Base-by-base conservation (phyloP, 768 basidiomycete genomes). In the Lanmaoa pseudosensibilis region DNA sequence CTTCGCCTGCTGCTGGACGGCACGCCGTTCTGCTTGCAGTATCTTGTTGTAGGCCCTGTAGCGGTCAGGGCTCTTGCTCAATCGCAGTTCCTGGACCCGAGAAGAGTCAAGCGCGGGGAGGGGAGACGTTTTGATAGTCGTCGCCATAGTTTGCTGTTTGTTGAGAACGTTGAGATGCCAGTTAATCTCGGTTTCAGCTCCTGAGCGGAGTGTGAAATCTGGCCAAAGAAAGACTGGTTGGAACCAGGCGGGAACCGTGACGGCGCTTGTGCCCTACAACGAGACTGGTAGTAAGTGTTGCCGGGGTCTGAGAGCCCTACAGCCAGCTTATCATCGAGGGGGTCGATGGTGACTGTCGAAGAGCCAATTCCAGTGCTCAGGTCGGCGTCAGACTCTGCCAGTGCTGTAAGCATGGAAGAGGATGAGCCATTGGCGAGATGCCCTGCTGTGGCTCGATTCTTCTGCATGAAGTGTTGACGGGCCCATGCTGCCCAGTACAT, bases 281-380 rank as follows among this genome's bases (percentile, higher is more conserved):
- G n/a, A n/a, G n/a, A n/a, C n/a, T n/a, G n/a, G n/a, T n/a, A n/a
- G n/a, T n/a, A n/a, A 0, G 77, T 71, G 18, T 78, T 67, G 11
- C 69, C 61, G 0, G 80, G 74, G 56, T 81, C 77, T 0, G 83
- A 81, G 0, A 88, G 74, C 0, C 86, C 86, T 5, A 87, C 77
- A 3, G 71, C 75, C 9, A 56, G 43, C 1, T 60, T 57, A 6
- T 52, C 38, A 0, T 53, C 12, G 18, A 10, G 0, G 3, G 18
- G 5, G 6, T 50, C 38, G 21, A 33, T 30, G n/a, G 38, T 5
- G 36, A 18, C n/a, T n/a, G n/a, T n/a, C n/a, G n/a, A n/a, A n/a
- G n/a, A n/a, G n/a, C n/a, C 21, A 7, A n/a, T 6, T 11, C 23
- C 18, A 19, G 16, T 16, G 11, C 45, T 37, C 12, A 38, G 1